Percentiles rank a stretch among this genome's conserved stretches.
phyloP scores from a whole-genome alignment of 108 stramenopile genomes.

The Cyclotella kingstonii region DNA sequence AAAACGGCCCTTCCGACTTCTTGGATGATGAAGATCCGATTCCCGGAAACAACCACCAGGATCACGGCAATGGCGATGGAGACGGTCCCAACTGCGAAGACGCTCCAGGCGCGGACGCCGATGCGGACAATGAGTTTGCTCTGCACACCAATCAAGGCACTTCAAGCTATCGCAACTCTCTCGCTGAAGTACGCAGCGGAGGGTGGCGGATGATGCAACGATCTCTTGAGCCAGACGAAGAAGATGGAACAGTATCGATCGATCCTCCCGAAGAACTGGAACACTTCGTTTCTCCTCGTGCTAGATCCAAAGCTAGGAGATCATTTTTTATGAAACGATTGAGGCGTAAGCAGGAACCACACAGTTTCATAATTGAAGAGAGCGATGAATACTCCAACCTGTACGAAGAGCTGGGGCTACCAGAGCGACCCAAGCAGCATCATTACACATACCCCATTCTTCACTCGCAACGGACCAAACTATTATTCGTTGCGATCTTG shows the following conservation, averaged over 20 bases:
- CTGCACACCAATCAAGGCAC: too few species aligned
- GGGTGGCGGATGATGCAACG: too few species aligned
- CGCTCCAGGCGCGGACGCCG: too few species aligned
- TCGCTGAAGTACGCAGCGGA: background rate
- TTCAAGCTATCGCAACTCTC: background rate
- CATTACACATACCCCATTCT: background rate
- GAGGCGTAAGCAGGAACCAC: background rate
- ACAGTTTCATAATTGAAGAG: background rate
- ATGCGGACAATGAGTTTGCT: too few species aligned
- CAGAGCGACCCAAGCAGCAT: background rate
- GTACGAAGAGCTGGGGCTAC: conserved; percentile 4
- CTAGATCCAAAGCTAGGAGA: too few species aligned
- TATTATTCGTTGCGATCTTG: background rate
- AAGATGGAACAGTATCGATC: background rate
- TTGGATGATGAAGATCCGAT: too few species aligned
- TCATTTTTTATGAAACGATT: too few species aligned
- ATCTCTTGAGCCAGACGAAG: conserved; percentile 6
- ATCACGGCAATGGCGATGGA: too few species aligned
- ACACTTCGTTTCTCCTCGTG: too few species aligned
- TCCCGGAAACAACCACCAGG: too few species aligned
- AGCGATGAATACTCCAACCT: background rate
- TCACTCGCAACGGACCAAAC: background rate
- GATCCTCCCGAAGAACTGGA: background rate
- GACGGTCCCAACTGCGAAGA: too few species aligned
- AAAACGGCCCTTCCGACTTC: too few species aligned